phyloP scores from a whole-genome alignment of 2,329 filamentous ascomycete species.

The Colletotrichum liriopes region DNA sequence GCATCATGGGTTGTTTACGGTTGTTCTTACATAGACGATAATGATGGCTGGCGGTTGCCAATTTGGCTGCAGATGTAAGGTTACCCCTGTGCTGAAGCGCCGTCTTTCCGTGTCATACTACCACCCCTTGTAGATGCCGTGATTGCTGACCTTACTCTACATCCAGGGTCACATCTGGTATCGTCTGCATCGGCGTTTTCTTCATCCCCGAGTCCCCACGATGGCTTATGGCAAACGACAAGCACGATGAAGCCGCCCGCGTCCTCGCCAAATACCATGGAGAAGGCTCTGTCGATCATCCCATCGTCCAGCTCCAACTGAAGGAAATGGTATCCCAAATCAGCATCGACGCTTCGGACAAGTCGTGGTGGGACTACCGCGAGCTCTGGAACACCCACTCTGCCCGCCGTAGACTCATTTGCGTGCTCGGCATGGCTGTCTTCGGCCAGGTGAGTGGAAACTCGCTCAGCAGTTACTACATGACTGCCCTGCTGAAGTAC shows the following conservation, averaged over 20 bases:
- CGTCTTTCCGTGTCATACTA: too few relatives aligned
- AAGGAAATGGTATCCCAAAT: conserved; percentile 64
- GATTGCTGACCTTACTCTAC: not conserved
- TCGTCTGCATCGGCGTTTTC: conserved; percentile 60
- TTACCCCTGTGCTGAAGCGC: too few relatives aligned
- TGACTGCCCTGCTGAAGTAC: conserved; percentile 58
- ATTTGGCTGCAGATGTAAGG: conserved; percentile 64
- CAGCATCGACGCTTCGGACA: conserved; percentile 66
- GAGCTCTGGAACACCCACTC: conserved; percentile 66
- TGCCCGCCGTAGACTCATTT: conserved; percentile 65
- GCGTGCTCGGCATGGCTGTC: conserved; percentile 65
- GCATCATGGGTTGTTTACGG: conserved; percentile 70
- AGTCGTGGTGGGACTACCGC: conserved; percentile 70
- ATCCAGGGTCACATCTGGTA: conserved; percentile 59
- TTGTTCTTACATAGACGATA: conserved; percentile 56
- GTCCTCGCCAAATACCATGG: conserved; percentile 67
- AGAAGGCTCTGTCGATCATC: conserved; percentile 64
- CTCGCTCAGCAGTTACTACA: conserved; percentile 64
- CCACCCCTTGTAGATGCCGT: not conserved
- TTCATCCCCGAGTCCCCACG: conserved; percentile 64
- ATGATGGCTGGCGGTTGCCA: conserved; percentile 63
- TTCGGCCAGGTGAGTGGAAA: conserved; percentile 70
- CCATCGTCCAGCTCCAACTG: conserved; percentile 68
- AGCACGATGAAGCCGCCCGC: conserved; percentile 56
- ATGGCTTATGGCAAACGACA: conserved; percentile 61